Evolutionary conservation across 108 stramenopile genomes (phyloP), one percentile per base, ranked within the genome.

Genomic region (Cyclotella cryptica): DNA sequence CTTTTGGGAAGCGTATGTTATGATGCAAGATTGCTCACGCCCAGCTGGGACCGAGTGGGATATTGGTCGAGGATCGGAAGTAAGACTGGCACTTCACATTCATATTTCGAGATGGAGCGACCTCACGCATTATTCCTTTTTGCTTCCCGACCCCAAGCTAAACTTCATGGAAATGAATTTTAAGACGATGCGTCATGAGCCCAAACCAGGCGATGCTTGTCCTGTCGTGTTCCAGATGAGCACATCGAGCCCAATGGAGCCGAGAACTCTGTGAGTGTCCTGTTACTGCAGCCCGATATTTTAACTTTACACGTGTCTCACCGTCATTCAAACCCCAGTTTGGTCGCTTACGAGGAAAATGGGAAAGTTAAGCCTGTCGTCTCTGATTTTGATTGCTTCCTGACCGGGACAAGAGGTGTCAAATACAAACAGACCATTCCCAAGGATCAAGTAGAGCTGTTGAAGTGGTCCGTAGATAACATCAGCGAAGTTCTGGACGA

Each of bases 361-460:
- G 72, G 71, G 19, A 66, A 68, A 12, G 85, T 89, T 9, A 80
- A 87, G 39, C 89, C 89, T 5, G 85, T 85, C 10, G 86, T 84
- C 19, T 84, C 81, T 57, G 89, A 89, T 81, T 87, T 89, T 58
- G 89, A 89, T 69, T 83, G 83, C 45, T 89, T 89, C 75, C 57
- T 86, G 12, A 78, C 86, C 10, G 89, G 87, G 28, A 75, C 78
- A 7, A 59, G 83, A 41, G 76, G 87, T 24, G 87, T 89, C 14
- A 60, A 26, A 55, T 84, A 73, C 65, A 58, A 78, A 10, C 19
- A 85, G 30, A 62, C 80, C 28, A 62, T 89, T 35, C 87, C 89
- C 17, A 42, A 44, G 0, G 87, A 89, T 41, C 89, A 89, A 66
- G 47, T 87, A n/a, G 76, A 79, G 3, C 21, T 89, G 15, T 40